Base-by-base conservation (phyloP, 805 yeast species). In the Candida adriatica region DNA sequence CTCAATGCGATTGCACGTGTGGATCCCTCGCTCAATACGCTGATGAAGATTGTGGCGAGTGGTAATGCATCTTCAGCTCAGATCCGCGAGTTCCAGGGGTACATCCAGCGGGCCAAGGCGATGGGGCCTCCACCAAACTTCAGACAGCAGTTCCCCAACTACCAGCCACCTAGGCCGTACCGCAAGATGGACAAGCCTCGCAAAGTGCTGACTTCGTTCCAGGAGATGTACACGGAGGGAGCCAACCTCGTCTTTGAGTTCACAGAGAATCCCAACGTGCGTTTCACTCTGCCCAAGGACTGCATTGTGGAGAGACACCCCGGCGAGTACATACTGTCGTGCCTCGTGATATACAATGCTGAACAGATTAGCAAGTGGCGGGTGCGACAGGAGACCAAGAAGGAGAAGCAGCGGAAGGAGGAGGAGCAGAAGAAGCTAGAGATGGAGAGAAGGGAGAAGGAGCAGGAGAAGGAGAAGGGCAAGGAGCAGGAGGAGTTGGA, bases 31-130 rank as follows among this genome's bases (percentile, higher is more conserved):
- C 57, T 90, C 30, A 80, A 76, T 41, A 58, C 68, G 1, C 59
- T 90, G 31, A 87, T 90, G 96, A 76, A 79, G 40, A 70, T 68
- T 5, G 96, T 90, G 2, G 96, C 97, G 0, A 70, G 79, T 34
- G 95, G 95, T 5, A 67, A 64, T 16, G 95, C 96, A 0, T 55
- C 75, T 1, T 70, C 73, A 5, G 76, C 69, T 6, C 90, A 86
- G 53, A 80, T 90, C 13, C 61, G 72, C 16, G 76, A 73, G 27
- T 90, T 90, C 53, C 95, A 88, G 54, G 76, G 70, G 14, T 83
- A 82, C 46, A 86, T 90, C 35, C 77, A 74, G 37, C 64, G 75
- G 33, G 96, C 96, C 0, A 69, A 81, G 39, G 74, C 69, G 18
- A 79, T 80, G 87, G 85, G 87, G 1, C 53, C 62, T 1, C 40